Evolutionary conservation across 1,284 basidiomycete species (phyloP), one percentile per base, ranked within the genome.

Genomic region (Neotropicomus parvogracilis): DNA sequence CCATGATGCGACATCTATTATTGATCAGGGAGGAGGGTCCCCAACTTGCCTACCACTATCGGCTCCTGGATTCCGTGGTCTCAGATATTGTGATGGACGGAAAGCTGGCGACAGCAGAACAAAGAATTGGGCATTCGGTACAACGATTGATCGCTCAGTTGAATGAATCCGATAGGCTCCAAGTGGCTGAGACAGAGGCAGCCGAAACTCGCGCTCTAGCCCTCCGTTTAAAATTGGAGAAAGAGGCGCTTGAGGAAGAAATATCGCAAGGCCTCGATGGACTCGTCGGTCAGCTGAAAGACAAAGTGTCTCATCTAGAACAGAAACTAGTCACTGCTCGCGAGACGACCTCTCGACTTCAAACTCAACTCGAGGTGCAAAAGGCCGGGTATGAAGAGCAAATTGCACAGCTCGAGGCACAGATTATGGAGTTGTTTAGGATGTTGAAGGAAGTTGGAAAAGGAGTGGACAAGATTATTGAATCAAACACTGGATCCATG

Each of bases 21-120:
- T 79, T 99, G 52, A 91, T 99, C 56, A 81, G 87, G 52, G 88
- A 91, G 56, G 92, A 97, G 51, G 91, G 88, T 3, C 85, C 88
- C 28, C 79, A 85, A 28, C 79, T 91, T 63, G 81, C 81, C 28
- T 88, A 94, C 59, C 91, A 95, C 69, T 97, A 91, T 68, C 92
- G 94, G 69, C 80, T 99, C 40, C 80, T 99, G 59, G 93, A 98
- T 65, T 86, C 89, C n/a, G 75, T 98, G 41, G 82, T 99, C 40
- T 86, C 91, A 28, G 90, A 95, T 58, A 84, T 99, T 38, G 94
- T 98, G 20, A 81, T 97, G 71, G 93, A 97, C 68, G 91, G 93
- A 68, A 90, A 91, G 59, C 78, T 93, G 42, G 81, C 79, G 26
- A 89, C 91, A 28, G 90, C 93, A 24, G 89, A 92, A 50, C 80